Evolutionary conservation across 225 moss, liverwort and hornwort genomes (phyloP), one percentile per base, ranked within the genome.

Genomic region (Physcomitrellopsis africana): DNA sequence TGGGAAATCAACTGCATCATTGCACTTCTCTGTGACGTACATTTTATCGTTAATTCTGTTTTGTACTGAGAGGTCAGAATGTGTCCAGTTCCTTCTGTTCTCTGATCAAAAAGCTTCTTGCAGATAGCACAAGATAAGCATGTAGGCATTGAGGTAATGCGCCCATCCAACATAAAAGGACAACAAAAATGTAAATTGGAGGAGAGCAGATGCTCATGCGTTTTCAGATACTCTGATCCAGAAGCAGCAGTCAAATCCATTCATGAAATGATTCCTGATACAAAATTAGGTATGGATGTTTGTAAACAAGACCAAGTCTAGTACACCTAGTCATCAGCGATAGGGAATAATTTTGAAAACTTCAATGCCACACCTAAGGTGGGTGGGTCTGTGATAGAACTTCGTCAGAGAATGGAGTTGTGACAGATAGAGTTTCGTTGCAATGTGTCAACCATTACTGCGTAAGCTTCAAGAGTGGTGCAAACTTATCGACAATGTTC

Each of bases 381-480:
- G 73, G 65, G 44, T 48, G 41, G 56, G 70, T 58, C 52, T 49
- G 68, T 72, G 58, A 43, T 68, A 60, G 46, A 74, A 74, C 74
- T 60, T 67, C 82, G 20, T 37, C 70, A 11, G 70, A 67, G 56
- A 80, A 71, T 51, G 77, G 60, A 81, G 56, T n/a, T 76, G 78
- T 83, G 78, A 78, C 51, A 65, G 60, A 78, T 26, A 47, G 83
- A 86, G 72, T 75, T 83, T 11, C 63, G 72, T 13, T 80, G 62
- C 72, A 75, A 81, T 54, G 55, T 86, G 54, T 83, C 61, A 26
- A 81, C 86, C 54, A 72, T 83, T 68, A 72, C 62, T 86, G 76
- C 65, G 73, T 61, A 86, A 83, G 54, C 80, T 86, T 66, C 86
- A 81, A 83, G 60, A 54, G 60, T 83, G 81, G 86, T 86, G 83